Percentiles rank a stretch among this genome's conserved stretches.
These are phyloP conservation scores for Colletotrichum cuscutae DNA, from an alignment of 2,329 filamentous ascomycete genomes.

Conservation along the genomic window DNA sequence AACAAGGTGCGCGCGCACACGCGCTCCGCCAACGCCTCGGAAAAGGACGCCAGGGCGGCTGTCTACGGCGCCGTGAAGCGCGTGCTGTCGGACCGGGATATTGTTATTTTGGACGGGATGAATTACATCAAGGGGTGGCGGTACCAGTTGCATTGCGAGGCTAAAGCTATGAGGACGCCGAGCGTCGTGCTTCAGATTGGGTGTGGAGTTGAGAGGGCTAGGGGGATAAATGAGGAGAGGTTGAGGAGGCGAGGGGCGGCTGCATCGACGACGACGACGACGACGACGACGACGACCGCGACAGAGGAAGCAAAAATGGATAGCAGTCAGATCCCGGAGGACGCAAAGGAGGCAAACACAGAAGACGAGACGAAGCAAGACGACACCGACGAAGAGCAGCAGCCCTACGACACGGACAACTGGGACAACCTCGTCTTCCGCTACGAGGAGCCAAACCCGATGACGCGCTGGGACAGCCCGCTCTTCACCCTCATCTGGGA, in stretches of 20 bases:
- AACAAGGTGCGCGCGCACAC: conserved; percentile 64
- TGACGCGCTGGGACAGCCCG: conserved; percentile 86
- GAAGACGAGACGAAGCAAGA: conserved; percentile 48
- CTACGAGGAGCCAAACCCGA: conserved; percentile 87
- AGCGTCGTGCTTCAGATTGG: conserved; percentile 79
- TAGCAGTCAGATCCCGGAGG: conserved; percentile 53
- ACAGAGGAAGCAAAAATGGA: conserved; percentile 18
- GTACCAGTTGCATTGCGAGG: conserved; percentile 87
- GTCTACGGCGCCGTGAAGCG: conserved; percentile 84
- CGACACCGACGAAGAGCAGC: conserved; percentile 43
- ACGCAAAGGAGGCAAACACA: neutral
- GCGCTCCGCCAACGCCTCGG: conserved; percentile 77
- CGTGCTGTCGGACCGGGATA: conserved; percentile 75
- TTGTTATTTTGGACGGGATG: conserved; percentile 82
- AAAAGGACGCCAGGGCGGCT: conserved; percentile 84
- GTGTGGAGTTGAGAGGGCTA: conserved; percentile 62
- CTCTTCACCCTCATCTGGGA: conserved; percentile 84
- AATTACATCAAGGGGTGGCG: conserved; percentile 94
- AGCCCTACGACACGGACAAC: conserved; percentile 65
- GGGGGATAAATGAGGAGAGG: conserved; percentile 69
- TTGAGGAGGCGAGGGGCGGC: conserved; percentile 48
- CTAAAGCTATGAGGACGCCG: conserved; percentile 81
- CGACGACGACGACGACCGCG: neutral
- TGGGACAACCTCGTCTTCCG: conserved; percentile 85
- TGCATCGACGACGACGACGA: neutral